Evolutionary conservation across 768 basidiomycete species (phyloP), one percentile per base, ranked within the genome.

Genomic region (Suillus lakei): DNA sequence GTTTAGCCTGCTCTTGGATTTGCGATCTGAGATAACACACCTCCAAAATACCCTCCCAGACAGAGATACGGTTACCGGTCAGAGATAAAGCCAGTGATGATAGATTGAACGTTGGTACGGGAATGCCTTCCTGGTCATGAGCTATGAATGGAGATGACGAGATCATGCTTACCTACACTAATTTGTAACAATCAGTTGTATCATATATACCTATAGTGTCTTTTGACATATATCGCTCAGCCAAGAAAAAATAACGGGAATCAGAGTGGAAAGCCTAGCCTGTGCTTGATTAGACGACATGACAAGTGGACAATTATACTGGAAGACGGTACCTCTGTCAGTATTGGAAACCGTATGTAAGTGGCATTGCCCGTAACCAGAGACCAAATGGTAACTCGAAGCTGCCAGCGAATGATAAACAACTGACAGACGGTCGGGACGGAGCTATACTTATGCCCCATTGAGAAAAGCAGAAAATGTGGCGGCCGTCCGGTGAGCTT

Each of bases 191-290:
- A 62, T 91, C 85, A 3, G 82, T 70, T 4, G 86, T 81, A 71
- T 97, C 95, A 73, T 98, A 98, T 5, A 98, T 79, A 28, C 94
- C 93, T 0, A 95, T 74, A 0, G 90, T 91, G 71, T 97, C 95
- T 76, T 91, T 95, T 1, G 93, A 96, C 69, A 91, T 91, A 74
- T 97, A 95, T 26, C 93, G 85, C 74, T 98, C 96, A 6, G 91
- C 95, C 6, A 97, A 79, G 28, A 95, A 79, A 70, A 97, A 90
- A 75, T 96, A 96, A 15, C 89, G 88, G 3, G 90, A 90, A 78
- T 96, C 94, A 36, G 86, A 76, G 50, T 91, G 86, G 74, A 94
- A 95, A 30, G 90, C 83, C 75, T 90, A 92, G 43, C 91, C 93
- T 94, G 62, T 46, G 51, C 32, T 41, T 64, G 46, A 30, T 67